Conservation (phyloP, 495 filamentous ascomycete species). For the Corynascus novoguineensis region DNA sequence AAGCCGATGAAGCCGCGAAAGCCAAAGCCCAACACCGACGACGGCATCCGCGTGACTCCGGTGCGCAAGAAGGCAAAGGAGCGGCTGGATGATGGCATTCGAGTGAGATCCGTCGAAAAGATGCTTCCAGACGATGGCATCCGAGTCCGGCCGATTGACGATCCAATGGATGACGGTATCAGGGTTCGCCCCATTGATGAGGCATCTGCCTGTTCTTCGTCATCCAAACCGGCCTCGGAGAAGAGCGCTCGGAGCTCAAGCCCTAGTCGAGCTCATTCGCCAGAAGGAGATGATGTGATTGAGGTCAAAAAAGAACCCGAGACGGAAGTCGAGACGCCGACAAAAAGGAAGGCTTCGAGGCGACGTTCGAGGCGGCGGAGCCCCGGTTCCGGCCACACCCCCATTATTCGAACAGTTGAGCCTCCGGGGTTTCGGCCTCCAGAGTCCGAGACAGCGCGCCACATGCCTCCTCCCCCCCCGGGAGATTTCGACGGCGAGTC, state of each 20-base stretch:
- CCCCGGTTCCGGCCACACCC: conserved; percentile 16
- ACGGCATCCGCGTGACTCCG: conserved; percentile 37
- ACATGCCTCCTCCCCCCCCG: neutral
- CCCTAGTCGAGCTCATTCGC: conserved; percentile 31
- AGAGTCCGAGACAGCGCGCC: conserved; percentile 3
- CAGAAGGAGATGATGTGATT: conserved; percentile 48
- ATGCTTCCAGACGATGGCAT: conserved; percentile 19
- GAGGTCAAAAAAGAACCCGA: conserved; percentile 35
- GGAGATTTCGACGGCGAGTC: conserved; percentile 24
- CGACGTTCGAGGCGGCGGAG: conserved; percentile 13
- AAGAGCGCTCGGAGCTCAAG: conserved; percentile 17
- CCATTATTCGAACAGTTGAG: conserved; percentile 17
- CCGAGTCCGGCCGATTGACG: conserved; percentile 34
- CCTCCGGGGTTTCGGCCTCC: conserved; percentile 21
- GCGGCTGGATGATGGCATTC: conserved; percentile 29
- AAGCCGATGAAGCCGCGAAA: conserved; percentile 24
- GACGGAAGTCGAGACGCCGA: conserved; percentile 25
- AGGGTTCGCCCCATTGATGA: conserved; percentile 32
- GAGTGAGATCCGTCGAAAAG: conserved; percentile 13
- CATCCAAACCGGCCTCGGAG: conserved; percentile 29
- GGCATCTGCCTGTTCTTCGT: conserved; percentile 23
- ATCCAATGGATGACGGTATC: conserved; percentile 20
- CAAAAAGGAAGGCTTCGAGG: conserved; percentile 21
- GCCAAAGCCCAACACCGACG: conserved; percentile 22
- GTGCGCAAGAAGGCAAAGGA: conserved; percentile 20